Evolutionary conservation across 768 basidiomycete species (phyloP).

Genomic region (Phlegmacium glaucopus): DNA sequence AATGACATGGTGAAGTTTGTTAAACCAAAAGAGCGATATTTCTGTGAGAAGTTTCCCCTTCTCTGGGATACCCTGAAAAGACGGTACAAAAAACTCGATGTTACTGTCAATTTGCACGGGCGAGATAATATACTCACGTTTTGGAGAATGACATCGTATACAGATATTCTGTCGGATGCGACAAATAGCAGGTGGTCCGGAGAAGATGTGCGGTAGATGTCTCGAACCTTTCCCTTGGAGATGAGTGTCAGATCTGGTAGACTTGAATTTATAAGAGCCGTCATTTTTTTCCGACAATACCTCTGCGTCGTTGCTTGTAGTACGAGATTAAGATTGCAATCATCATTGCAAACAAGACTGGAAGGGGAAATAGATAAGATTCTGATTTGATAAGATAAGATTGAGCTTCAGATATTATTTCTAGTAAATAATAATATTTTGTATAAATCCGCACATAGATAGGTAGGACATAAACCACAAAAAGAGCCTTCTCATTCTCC

Average conservation of each 20-base stretch:
- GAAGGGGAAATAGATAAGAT: too few relatives aligned
- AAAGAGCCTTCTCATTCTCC: constrained; percentile 5
- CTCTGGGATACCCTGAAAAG: constrained; percentile 82
- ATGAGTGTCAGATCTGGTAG: constrained; percentile 64
- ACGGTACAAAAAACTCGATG: constrained; percentile 1
- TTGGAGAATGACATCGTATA: constrained; percentile 92
- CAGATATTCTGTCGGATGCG: constrained; percentile 93
- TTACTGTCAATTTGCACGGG: background rate
- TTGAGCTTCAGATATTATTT: too few relatives aligned
- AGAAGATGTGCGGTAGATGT: constrained; percentile 80
- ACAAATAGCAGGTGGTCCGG: constrained; percentile 82
- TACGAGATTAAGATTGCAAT: too few relatives aligned
- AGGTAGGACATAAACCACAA: too few relatives aligned
- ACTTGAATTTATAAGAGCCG: constrained; percentile 50
- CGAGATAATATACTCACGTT: constrained; percentile 57
- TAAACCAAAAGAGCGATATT: constrained; percentile 95
- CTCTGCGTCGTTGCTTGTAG: too few relatives aligned
- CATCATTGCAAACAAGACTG: too few relatives aligned
- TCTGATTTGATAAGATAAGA: too few relatives aligned
- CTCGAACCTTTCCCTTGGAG: constrained; percentile 93
- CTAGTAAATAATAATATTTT: too few relatives aligned
- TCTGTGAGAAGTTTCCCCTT: constrained; percentile 90
- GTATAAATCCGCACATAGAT: too few relatives aligned
- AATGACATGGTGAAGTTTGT: constrained; percentile 72
- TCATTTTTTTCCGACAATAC: constrained; percentile 6